Base-by-base conservation (phyloP, 2,329 filamentous ascomycete genomes). In the Fusarium tupiense region DNA sequence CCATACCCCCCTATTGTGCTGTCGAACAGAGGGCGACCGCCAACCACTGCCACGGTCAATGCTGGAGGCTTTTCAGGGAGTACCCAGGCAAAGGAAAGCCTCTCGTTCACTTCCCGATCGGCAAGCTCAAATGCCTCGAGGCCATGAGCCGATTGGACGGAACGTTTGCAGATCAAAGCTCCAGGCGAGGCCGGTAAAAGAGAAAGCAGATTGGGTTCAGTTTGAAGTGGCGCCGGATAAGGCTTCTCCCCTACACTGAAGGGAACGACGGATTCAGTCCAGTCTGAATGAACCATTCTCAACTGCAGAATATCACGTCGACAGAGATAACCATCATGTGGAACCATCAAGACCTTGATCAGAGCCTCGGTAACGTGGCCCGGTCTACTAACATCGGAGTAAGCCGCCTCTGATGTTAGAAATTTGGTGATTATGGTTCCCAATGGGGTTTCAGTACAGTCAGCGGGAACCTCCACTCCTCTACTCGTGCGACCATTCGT, bases 251-350 rank as follows among this genome's bases (percentile, higher is more conserved):
- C 11, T 31, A 12, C 8, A 14, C 11, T 5, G 3, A 31, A 31
- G 7, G 56, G 8, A n/a, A 59, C 5, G 6, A 47, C 24, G 8
- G 24, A 11, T 11, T 16, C 56, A 10, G 47, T 4, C 10, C 3
- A 59, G 9, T 59, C 56, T n/a, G 56, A 59, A 17, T 59, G 43
- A 8, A 47, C 19, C 56, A 59, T 47, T n/a, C 56, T 47, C 56
- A 47, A 20, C 31, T 46, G 29, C 8, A 47, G 5, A 17, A 59
- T 59, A 9, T 59, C 56, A 11, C 33, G 19, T n/a, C 56, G 41
- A 31, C 43, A 59, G 19, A 59, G 56, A 47, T 47, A 59, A 1
- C 56, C 56, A 47, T 59, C 14, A 5, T 6, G n/a, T 22, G 56
- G 56, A 47, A 47, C 56, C 3, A 38, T 2, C 31, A 59, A 17